phyloP scores from a whole-genome alignment of 1,139 yeast species.

The Candida smagusa region DNA sequence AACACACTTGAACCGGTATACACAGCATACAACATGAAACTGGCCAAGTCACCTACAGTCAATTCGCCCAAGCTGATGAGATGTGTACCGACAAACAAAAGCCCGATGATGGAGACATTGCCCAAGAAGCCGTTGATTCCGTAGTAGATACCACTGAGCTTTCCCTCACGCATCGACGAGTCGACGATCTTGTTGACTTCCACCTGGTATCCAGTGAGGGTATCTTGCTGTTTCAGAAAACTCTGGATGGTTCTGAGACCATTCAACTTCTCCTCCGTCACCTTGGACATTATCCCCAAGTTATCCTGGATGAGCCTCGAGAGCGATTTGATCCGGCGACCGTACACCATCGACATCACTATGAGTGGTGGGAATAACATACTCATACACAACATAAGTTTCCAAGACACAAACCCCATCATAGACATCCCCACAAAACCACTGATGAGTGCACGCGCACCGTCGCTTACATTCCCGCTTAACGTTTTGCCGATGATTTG shows the following conservation, averaged over 20 bases:
- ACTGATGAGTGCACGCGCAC: constrained; percentile 73
- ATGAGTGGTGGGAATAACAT: constrained; percentile 80
- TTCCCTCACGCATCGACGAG: constrained; percentile 78
- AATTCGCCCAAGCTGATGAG: constrained; percentile 69
- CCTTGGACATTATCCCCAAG: constrained; percentile 81
- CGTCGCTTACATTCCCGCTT: constrained; percentile 89
- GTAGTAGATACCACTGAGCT: constrained; percentile 70
- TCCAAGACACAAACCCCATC: constrained; percentile 87
- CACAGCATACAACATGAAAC: constrained; percentile 90
- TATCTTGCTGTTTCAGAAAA: constrained; percentile 74
- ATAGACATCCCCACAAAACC: constrained; percentile 77
- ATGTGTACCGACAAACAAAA: constrained; percentile 77
- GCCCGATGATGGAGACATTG: constrained; percentile 71
- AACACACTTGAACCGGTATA: constrained; percentile 88
- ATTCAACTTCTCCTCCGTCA: constrained; percentile 86
- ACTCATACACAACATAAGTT: constrained; percentile 72
- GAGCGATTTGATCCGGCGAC: constrained; percentile 70
- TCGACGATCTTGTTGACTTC: constrained; percentile 73
- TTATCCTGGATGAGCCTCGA: constrained; percentile 81
- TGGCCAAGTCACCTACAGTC: constrained; percentile 85
- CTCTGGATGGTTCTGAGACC: constrained; percentile 86
- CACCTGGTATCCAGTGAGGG: constrained; percentile 47
- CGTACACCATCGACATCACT: constrained; percentile 73
- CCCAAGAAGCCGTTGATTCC: constrained; percentile 81
- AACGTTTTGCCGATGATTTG: constrained; percentile 84